Evolutionary conservation across 495 filamentous ascomycete genomes (phyloP), one percentile per base, ranked within the genome.

Genomic region (Cladorrhinum samala): DNA sequence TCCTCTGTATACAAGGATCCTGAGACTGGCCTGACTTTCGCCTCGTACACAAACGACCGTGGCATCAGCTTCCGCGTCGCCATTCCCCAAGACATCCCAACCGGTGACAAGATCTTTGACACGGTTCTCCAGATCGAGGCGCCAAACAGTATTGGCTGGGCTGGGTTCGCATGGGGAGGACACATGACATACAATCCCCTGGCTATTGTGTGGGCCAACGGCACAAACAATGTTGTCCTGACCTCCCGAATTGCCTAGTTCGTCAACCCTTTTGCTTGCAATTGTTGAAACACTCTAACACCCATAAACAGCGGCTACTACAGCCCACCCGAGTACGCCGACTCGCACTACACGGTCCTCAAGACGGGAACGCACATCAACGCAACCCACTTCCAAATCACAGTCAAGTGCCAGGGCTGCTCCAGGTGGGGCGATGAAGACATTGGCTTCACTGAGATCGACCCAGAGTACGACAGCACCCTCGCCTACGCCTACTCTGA

Each of bases 101-200:
- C 21, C 18, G 65, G 63, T 23, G 56, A 63, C 50, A 58, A 57
- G 16, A 47, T 53, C 9, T 75, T 69, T 57, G 73, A 76, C 50
- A 68, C 69, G 16, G 66, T 76, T 33, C 55, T 76, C 14, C 72
- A 75, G 50, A 51, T 76, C 20, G 64, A 66, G 9, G 59, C 64
- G 0, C 73, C 73, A 16, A 61, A 66, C 36, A 51, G 43, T 14
- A 46, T 75, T 20, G 73, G 73, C 37, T 76, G 73, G 73, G 72
- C 63, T 44, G 73, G 70, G 19, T 66, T 70, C 51, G 71, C 73
- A 17, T 76, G 73, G 73, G 73, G 72, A 2, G 72, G 73, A 19
- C 50, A 67, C 39, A 75, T 75, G 73, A 72, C 69, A 2, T 76
- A 76, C 60, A 73, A 75, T 58, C 73, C 73, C 1, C 57, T 76